Evolutionary conservation across 1,139 yeast genomes (phyloP).

Genomic region (Candida sojae): DNA sequence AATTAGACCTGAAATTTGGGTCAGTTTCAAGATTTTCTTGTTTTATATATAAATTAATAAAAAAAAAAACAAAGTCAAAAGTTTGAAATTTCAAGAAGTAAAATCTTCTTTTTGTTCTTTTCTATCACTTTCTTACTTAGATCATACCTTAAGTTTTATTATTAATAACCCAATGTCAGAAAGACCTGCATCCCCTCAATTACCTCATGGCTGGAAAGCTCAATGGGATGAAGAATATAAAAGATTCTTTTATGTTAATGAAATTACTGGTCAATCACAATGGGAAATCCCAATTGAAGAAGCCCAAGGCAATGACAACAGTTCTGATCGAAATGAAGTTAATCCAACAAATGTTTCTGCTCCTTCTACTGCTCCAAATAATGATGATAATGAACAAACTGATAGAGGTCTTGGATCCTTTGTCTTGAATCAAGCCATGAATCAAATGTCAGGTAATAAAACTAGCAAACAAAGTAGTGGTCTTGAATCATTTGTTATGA

Average conservation of each 20-base stretch:
- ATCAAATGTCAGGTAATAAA: slow-evolving; percentile 1
- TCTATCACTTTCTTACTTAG: not conserved
- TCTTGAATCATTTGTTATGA: slow-evolving; percentile 14
- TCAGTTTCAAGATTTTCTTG: too few relatives aligned
- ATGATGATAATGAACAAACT: slow-evolving; percentile 8
- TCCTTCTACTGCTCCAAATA: not conserved
- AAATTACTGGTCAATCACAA: slow-evolving; percentile 24
- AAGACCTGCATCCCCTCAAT: slow-evolving; percentile 12
- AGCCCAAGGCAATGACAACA: not conserved
- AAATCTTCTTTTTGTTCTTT: not conserved
- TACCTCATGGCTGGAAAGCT: slow-evolving; percentile 32
- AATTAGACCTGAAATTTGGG: too few relatives aligned
- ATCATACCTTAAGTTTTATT: not conserved
- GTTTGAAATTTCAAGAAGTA: not conserved
- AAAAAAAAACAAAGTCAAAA: too few relatives aligned
- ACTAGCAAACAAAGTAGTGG: slow-evolving; percentile 12
- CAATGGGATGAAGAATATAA: slow-evolving; percentile 30
- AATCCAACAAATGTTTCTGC: slow-evolving; percentile 3
- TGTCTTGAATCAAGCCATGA: slow-evolving; percentile 15
- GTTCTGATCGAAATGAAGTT: not conserved
- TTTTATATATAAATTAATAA: too few relatives aligned
- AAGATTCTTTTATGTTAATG: slow-evolving; percentile 24
- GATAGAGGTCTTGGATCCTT: slow-evolving; percentile 16
- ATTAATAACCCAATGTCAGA: slow-evolving; percentile 8
- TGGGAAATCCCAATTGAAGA: slow-evolving; percentile 19